A percentile compares a stretch with the other conserved stretches of the same genome.
phyloP scores from a whole-genome alignment of 306 rosid genomes.

The Vigna angularis region DNA sequence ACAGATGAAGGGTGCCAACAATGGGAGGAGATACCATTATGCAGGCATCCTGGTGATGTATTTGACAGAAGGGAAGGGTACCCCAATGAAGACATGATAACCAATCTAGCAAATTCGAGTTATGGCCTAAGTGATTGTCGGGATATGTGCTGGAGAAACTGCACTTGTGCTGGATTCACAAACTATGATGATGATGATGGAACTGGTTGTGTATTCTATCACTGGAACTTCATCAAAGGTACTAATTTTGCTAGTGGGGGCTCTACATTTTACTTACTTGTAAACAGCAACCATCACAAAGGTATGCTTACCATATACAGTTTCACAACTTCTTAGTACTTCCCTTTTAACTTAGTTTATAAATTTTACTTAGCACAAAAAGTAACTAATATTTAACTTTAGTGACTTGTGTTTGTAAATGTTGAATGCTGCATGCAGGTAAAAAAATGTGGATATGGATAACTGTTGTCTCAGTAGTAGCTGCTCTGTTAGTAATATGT shows the following conservation, averaged over 20 bases:
- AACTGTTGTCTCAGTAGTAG: not conserved
- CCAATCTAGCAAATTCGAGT: not conserved
- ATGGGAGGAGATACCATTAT: not conserved
- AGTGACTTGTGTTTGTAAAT: too few species aligned
- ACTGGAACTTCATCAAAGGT: not conserved
- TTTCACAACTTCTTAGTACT: not conserved
- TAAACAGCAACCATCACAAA: not conserved
- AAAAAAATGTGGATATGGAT: not conserved
- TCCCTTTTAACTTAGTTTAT: not conserved
- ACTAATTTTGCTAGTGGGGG: not conserved
- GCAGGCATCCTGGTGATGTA: not conserved
- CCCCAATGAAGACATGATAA: not conserved
- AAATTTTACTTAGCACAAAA: too few species aligned
- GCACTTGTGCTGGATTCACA: not conserved
- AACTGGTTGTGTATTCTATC: slow-evolving; percentile 31
- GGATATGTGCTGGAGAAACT: not conserved
- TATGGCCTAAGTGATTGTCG: not conserved
- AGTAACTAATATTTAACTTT: too few species aligned
- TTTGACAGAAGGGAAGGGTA: too few species aligned
- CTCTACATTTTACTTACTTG: not conserved
- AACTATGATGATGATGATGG: not conserved
- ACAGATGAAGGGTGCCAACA: not conserved
- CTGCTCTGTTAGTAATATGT: not conserved
- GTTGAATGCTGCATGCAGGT: not conserved
- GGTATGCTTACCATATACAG: not conserved